Conservation (phyloP, 2,329 filamentous ascomycete species). For the Periconia sp. region DNA sequence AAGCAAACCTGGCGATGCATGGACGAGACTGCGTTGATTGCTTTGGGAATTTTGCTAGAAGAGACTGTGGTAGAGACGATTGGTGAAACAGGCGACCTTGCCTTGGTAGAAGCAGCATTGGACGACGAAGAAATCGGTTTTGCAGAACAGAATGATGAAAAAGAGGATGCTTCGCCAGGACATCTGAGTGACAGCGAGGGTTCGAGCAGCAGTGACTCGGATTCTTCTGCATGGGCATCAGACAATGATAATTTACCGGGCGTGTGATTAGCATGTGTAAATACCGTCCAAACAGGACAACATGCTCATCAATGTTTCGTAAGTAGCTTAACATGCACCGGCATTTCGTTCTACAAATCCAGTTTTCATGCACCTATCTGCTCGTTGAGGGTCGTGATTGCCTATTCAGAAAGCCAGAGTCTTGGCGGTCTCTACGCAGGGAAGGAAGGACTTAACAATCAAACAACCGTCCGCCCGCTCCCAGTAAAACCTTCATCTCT, state of each 20-base stretch:
- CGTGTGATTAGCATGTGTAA: neutral
- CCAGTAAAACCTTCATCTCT: neutral
- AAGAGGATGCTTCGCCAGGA: neutral
- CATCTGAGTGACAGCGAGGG: neutral
- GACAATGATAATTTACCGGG: neutral
- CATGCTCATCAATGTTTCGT: neutral
- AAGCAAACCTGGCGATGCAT: conserved; percentile 60
- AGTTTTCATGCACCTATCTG: neutral
- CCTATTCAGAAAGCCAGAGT: conserved; percentile 6
- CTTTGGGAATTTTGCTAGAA: conserved; percentile 74
- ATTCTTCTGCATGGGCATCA: neutral
- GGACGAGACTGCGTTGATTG: conserved; percentile 77
- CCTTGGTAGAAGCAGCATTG: conserved; percentile 63
- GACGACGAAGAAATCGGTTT: conserved; percentile 20
- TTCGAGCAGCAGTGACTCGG: neutral
- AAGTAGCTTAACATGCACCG: neutral
- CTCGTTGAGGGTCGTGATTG: conserved; percentile 8
- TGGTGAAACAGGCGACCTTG: conserved; percentile 67
- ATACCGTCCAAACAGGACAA: neutral
- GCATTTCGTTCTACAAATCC: neutral
- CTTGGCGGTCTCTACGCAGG: conserved; percentile 7
- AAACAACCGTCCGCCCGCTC: neutral
- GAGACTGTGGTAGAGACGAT: conserved; percentile 65
- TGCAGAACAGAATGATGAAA: neutral
- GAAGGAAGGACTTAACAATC: conserved; percentile 15